Base-by-base conservation (phyloP, 306 rosid species). In the Neltuma alba region DNA sequence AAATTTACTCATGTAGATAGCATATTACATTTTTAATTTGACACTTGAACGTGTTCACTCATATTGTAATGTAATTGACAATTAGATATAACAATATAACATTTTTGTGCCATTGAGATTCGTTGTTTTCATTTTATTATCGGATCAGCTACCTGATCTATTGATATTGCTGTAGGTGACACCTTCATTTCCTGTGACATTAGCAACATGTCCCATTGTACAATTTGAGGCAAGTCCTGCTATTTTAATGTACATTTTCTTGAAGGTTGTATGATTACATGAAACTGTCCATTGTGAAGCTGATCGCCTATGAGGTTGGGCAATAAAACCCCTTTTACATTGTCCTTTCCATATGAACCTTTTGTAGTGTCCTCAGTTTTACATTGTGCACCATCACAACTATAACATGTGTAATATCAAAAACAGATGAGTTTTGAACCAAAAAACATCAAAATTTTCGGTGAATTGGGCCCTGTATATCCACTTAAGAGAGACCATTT, bases 191-290 rank as follows among this genome's bases (percentile, higher is more conserved):
- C 97, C 99, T 27, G 79, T 89, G 52, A 71, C 89, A 73, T 86
- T 92, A 73, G 91, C 93, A 78, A 88, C 97, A 42, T 85, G 91
- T 81, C 99, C 97, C 28, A 70, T 87, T 45, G 81, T 94, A 82
- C 97, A 94, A 81, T 94, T 94, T 79, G 99, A 89, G 99, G 99
- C 88, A 79, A 69, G 78, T 42, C 48, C 82, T 79, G 72, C 84
- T 69, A 71, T 13, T 73, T 65, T 40, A 44, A 5, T 27, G 45
- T 52, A 27, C 40, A 66, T 9, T 62, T 63, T 75, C 34, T 33
- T 67, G 83, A 70, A 66, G 38, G n/a, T 72, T 68, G 75, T 73
- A 52, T 80, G 31, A 69, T 69, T 69, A 14, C 21, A 7, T 69
- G 54, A 42, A 42, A 41, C 27, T 69, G 13, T 31, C 74, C 55